Conservation (phyloP, 2,329 filamentous ascomycete species). For the Curvularia sp. region DNA sequence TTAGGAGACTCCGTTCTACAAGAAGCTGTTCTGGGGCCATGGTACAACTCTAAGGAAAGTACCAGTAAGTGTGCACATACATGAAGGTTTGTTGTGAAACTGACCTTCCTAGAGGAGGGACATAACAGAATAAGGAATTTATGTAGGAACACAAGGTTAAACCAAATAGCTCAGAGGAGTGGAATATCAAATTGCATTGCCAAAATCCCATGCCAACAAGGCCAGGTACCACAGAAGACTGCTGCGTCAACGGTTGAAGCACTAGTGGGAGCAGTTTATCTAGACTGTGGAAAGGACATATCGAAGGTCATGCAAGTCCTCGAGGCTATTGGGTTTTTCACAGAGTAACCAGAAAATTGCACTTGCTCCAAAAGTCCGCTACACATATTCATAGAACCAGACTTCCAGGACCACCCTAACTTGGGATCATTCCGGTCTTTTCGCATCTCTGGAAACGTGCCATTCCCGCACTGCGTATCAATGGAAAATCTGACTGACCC, state of each 20-base stretch:
- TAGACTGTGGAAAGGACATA: not conserved
- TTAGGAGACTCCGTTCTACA: not conserved
- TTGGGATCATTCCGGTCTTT: too few relatives aligned
- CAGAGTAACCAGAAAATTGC: too few relatives aligned
- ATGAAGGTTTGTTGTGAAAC: not conserved
- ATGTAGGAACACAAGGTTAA: too few relatives aligned
- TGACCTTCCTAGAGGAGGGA: not conserved
- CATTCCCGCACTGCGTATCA: too few relatives aligned
- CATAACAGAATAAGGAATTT: too few relatives aligned
- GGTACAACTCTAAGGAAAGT: not conserved
- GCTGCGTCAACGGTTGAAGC: not conserved
- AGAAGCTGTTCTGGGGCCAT: not conserved
- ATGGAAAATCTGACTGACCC: too few relatives aligned
- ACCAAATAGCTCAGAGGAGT: not conserved
- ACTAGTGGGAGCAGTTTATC: not conserved
- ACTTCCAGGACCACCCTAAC: too few relatives aligned
- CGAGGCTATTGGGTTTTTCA: not conserved
- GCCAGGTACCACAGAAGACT: not conserved
- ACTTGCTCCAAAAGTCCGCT: too few relatives aligned
- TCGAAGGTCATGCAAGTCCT: not conserved
- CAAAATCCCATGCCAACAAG: not conserved
- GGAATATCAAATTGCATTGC: not conserved
- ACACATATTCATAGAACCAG: too few relatives aligned
- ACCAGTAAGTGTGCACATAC: not conserved
- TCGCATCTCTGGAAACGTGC: too few relatives aligned